phyloP scores from a whole-genome alignment of 2,329 filamentous ascomycete genomes.

The Colletotrichum sojae region DNA sequence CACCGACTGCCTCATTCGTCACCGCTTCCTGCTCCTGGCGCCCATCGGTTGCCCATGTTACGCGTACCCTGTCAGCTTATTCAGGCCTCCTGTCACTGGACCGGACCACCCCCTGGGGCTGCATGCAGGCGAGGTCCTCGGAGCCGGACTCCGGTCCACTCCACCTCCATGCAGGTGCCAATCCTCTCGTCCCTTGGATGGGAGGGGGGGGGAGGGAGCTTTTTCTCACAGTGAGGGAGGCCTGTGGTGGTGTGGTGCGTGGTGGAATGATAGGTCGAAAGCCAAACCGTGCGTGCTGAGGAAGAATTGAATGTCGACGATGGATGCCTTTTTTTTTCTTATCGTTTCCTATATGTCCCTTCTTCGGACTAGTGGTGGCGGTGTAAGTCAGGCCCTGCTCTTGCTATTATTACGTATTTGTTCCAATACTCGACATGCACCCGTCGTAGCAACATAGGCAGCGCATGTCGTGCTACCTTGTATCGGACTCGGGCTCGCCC shows the following conservation, averaged over 20 bases:
- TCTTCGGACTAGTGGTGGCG: slow-evolving; percentile 7
- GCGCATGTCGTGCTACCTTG: background rate
- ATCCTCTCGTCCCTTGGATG: background rate
- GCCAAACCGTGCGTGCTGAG: slow-evolving; percentile 10
- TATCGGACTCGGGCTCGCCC: background rate
- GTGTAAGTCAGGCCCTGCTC: slow-evolving; percentile 27
- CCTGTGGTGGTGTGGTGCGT: slow-evolving; percentile 15
- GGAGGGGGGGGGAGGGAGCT: background rate
- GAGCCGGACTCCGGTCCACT: slow-evolving; percentile 29
- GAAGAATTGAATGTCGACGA: background rate
- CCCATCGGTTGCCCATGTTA: slow-evolving; percentile 1
- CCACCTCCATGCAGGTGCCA: slow-evolving; percentile 21
- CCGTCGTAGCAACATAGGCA: background rate
- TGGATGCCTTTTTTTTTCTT: background rate
- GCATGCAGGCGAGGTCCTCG: slow-evolving; percentile 23
- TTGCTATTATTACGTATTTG: background rate
- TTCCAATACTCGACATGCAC: slow-evolving; percentile 7
- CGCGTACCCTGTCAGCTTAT: slow-evolving; percentile 37
- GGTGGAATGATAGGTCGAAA: slow-evolving; percentile 25
- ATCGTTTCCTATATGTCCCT: slow-evolving; percentile 9
- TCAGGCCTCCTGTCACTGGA: slow-evolving; percentile 31
- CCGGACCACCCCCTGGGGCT: background rate
- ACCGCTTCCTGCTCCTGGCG: slow-evolving; percentile 14
- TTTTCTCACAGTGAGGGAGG: slow-evolving; percentile 8
- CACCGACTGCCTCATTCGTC: slow-evolving; percentile 29